Evolutionary conservation across 192 early-diverging fungal species (phyloP).

Genomic region (Cladochytrium replicatum): DNA sequence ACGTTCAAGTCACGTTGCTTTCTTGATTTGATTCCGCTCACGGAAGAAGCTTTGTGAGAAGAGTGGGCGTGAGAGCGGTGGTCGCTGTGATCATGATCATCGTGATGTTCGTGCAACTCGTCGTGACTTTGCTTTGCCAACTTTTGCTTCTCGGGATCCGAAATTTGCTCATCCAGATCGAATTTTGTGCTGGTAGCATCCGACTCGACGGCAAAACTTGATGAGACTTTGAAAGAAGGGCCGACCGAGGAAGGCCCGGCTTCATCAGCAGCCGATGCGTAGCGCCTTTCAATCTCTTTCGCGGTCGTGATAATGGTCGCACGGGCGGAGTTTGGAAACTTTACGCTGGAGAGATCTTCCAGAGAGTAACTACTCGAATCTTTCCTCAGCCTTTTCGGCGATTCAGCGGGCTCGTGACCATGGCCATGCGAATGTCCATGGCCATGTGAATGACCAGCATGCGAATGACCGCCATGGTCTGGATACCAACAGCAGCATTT

Average conservation of each 20-base stretch:
- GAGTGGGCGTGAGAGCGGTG: conserved; percentile 23
- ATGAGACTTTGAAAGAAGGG: not conserved
- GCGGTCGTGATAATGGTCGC: not conserved
- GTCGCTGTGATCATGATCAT: conserved; percentile 23
- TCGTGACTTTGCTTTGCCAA: conserved; percentile 14
- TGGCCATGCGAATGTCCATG: conserved; percentile 53
- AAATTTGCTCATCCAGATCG: conserved; percentile 4
- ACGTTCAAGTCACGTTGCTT: conserved; percentile 48
- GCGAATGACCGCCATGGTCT: conserved; percentile 1
- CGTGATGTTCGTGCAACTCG: conserved; percentile 7
- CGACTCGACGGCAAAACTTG: not conserved
- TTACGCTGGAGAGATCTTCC: no score
- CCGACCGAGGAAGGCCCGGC: conserved; percentile 5
- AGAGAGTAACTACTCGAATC: no score
- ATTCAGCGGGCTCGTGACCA: conserved; percentile 13
- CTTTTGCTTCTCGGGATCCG: conserved; percentile 11
- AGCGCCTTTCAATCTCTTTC: not conserved
- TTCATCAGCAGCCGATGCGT: not conserved
- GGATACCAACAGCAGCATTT: not conserved
- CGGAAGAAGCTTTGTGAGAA: conserved; percentile 16
- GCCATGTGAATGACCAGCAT: conserved; percentile 42
- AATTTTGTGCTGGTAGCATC: conserved; percentile 1
- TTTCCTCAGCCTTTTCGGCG: no score
- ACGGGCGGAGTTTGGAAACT: no score
- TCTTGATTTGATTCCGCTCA: not conserved